Conservation (phyloP, 768 basidiomycete genomes). For the Leccinum imitatum region DNA sequence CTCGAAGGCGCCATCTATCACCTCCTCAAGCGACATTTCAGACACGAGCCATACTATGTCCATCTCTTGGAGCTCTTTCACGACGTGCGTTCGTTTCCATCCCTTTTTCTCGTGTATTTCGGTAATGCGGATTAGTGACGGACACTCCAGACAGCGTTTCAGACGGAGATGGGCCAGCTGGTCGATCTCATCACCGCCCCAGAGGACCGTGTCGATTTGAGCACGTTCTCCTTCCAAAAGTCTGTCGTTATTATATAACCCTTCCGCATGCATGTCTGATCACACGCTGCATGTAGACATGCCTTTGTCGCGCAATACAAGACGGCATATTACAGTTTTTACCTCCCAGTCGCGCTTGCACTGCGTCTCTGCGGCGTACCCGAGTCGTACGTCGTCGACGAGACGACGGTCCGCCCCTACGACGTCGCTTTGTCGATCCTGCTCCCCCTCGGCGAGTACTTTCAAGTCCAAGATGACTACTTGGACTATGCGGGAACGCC, state of each 20-base stretch:
- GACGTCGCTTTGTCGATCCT: constrained; percentile 1
- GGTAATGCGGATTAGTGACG: background rate
- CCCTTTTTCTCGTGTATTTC: background rate
- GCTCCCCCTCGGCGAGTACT: constrained; percentile 4
- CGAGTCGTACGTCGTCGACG: constrained; percentile 35
- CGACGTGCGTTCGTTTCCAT: constrained; percentile 48
- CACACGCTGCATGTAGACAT: background rate
- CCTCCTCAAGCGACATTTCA: constrained; percentile 86
- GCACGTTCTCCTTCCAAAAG: constrained; percentile 6
- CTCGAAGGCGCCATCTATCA: constrained; percentile 92
- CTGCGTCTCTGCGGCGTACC: constrained; percentile 4
- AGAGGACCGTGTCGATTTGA: background rate
- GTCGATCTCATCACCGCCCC: background rate
- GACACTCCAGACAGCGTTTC: constrained; percentile 4
- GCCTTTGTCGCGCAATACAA: constrained; percentile 1
- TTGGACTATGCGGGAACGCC: constrained; percentile 92
- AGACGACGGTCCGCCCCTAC: constrained; percentile 27
- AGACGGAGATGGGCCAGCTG: constrained; percentile 4
- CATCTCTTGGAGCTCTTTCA: constrained; percentile 91
- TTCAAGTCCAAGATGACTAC: constrained; percentile 67
- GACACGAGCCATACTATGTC: constrained; percentile 75
- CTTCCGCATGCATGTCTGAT: background rate
- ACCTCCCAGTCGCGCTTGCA: constrained; percentile 6
- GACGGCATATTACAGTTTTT: constrained; percentile 61
- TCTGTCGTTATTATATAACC: background rate